Evolutionary conservation across 179 eudicot species (phyloP).

Genomic region (Silene vulgaris): DNA sequence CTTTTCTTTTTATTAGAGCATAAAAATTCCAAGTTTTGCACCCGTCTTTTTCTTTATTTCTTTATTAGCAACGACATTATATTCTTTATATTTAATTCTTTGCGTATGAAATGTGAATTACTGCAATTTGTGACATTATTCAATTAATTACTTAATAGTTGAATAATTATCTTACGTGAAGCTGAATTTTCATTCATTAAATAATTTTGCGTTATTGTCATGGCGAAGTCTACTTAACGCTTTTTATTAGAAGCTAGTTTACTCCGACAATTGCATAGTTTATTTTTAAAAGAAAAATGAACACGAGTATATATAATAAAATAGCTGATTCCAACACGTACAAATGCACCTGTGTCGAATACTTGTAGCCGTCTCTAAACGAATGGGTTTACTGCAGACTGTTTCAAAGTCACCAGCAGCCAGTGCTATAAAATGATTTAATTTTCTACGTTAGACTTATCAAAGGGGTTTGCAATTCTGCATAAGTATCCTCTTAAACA

Average conservation of each 20-base stretch:
- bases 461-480: background rate
- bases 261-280: background rate
- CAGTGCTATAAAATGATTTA: background rate
- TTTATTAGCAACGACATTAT: background rate
- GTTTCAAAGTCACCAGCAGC: slow-evolving; percentile 3
- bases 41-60: background rate
- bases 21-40: background rate
- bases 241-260: background rate
- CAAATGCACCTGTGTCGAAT: background rate
- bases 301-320: background rate
- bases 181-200: background rate
- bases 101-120: slow-evolving; percentile 9
- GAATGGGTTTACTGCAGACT: background rate
- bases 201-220: background rate
- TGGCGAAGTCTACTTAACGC: background rate
- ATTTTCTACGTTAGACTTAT: background rate
- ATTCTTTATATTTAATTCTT: slow-evolving; percentile 5
- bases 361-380: background rate
- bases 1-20: background rate
- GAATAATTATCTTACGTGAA: background rate
- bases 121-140: slow-evolving; percentile 6
- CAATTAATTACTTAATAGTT: background rate
- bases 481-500: slow-evolving; percentile 7
- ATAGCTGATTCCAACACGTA: background rate
- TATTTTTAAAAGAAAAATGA: no score